Conservation (phyloP, 768 basidiomycete species). For the Leucogyrophana mollusca region DNA sequence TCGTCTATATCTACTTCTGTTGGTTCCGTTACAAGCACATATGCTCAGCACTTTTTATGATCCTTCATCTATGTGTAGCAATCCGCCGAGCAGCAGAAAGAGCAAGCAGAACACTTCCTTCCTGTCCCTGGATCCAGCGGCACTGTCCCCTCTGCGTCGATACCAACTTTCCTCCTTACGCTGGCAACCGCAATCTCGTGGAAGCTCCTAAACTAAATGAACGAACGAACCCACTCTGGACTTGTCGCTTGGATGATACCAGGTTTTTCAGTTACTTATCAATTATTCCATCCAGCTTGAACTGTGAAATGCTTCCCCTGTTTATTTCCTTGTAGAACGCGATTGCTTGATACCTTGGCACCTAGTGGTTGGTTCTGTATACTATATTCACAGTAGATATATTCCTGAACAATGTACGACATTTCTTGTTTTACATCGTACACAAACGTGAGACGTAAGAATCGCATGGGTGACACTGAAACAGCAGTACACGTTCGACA, state of each 20-base stretch:
- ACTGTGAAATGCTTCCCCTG: no score
- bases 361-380: background rate
- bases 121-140: slow-evolving; percentile 55
- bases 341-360: no score
- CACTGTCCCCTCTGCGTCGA: slow-evolving; percentile 27
- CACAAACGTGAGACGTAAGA: background rate
- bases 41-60: background rate
- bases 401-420: background rate
- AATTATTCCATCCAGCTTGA: background rate
- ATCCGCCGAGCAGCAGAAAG: slow-evolving; percentile 54
- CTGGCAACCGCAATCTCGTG: slow-evolving; percentile 21
- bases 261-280: background rate
- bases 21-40: background rate
- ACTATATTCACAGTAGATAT: background rate
- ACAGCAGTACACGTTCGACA: background rate
- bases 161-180: slow-evolving; percentile 21
- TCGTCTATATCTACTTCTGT: slow-evolving; percentile 9
- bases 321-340: no score
- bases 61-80: slow-evolving; percentile 40
- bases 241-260: no score
- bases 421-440: background rate
- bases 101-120: slow-evolving; percentile 54
- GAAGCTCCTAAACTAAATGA: slow-evolving; percentile 14
- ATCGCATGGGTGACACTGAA: background rate
- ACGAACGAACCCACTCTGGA: no score